Base-by-base conservation (phyloP, 164 flowering plant genomes). In the Aristolochia fimbriata region DNA sequence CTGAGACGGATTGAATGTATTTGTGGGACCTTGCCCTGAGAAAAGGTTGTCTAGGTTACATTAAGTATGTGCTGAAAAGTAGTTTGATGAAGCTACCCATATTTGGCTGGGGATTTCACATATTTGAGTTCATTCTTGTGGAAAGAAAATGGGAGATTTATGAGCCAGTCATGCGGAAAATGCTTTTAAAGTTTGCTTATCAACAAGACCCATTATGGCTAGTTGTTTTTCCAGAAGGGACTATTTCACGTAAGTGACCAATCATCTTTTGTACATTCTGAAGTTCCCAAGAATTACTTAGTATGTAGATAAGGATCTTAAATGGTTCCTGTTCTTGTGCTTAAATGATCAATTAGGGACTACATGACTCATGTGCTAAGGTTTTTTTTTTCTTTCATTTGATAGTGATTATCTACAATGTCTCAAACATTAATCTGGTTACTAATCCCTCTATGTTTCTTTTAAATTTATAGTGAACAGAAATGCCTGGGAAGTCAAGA, bases 1-100 rank as follows among this genome's bases (percentile, higher is more conserved):
- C 99, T 31, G 97, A 93, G 77, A 97, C 90, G 65, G 99, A 93
- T 57, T 90, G 99, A 97, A 93, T 90, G 99, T 93, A 93, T 65
- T 55, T 93, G 67, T 93, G 99, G 99, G 82, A 93, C 69, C 79
- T 93, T 68, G 99, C 95, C 24, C 62, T 80, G 67, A 72, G 97
- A 58, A 93, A 90, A 65, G 96, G 85, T 63, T 47, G 80, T 37
- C 31, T 79, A 21, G 97, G 96, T 7, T 80, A 76, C 73, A 82
- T 93, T 23, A 93, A 86, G 60, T 93, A 90, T 67, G 68, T 93
- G 17, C 94, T 93, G 17, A 93, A 93, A 78, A 90, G 86, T 72
- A 90, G 96, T 63, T 75, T 93, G 76, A 91, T 91, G 96, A 86
- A 83, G 63, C 60, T 92, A 16, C 96, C 96, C 1, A 58, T 92